Evolutionary conservation across 345 rosid genomes (phyloP), one percentile per base, ranked within the genome.

Genomic region (Euphorbia tirucalli): DNA sequence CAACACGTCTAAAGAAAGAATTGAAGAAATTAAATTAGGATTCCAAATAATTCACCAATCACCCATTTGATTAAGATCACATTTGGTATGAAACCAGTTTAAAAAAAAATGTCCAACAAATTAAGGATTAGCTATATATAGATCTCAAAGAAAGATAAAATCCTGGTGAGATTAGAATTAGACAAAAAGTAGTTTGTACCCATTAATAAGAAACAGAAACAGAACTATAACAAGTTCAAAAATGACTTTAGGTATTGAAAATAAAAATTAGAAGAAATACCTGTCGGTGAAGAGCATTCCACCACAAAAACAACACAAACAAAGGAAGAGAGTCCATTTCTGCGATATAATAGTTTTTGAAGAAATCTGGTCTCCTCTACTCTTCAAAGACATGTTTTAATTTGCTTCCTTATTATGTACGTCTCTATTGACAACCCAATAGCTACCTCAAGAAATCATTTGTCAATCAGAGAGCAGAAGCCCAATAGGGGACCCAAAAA

Each of bases 241-340:
- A n/a, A n/a, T n/a, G n/a, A n/a, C n/a, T n/a, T n/a, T n/a, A n/a
- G n/a, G n/a, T n/a, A n/a, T 22, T 31, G n/a, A 58, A 56, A 16
- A 46, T 24, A 60, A 32, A 59, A 69, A 22, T 60, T 28, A 49
- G 31, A 7, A 25, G 44, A 7, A 41, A 71, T 85, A 94, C 99
- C 99, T 89, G 75, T 86, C 86, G 24, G 96, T 89, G 87, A 92
- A 88, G 83, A 94, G 79, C 74, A 92, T 82, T 14, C 97, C 98
- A 54, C 87, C 87, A 78, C 88, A 92, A 88, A 94, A 94, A 74
- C 93, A 82, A 15, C 83, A 87, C 58, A 90, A 70, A 67, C 98
- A 92, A 74, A 94, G 87, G 67, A 90, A 62, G 69, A 89, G 74
- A 13, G 91, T 83, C 96, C 95, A 90, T 82, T 79, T 94, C 66